Evolutionary conservation across 2,329 filamentous ascomycete species (phyloP).

Genomic region (Dactylellina haptotyla): DNA sequence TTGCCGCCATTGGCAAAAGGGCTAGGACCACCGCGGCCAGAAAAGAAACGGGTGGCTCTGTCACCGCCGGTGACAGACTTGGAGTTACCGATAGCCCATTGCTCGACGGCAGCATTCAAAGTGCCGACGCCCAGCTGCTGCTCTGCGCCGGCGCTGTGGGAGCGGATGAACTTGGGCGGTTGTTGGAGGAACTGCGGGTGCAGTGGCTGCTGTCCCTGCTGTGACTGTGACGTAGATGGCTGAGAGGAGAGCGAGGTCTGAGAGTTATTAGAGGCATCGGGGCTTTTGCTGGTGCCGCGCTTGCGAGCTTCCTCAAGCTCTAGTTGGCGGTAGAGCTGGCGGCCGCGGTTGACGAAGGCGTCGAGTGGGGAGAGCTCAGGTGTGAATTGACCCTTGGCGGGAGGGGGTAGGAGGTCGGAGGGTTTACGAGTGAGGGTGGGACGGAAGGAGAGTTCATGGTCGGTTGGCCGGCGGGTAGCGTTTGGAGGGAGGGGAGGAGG

Average conservation of each 20-base stretch:
- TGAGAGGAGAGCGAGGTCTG: slow-evolving; percentile 14
- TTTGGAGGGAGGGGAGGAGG: slow-evolving; percentile 16
- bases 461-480: slow-evolving; percentile 38
- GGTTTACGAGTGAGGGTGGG: slow-evolving; percentile 42
- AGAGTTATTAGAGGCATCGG: slow-evolving; percentile 25
- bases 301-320: slow-evolving; percentile 63
- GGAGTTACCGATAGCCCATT: slow-evolving; percentile 51
- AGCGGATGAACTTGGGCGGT: slow-evolving; percentile 48
- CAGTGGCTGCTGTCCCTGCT: slow-evolving; percentile 3
- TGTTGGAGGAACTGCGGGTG: slow-evolving; percentile 44
- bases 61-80: slow-evolving; percentile 43
- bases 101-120: slow-evolving; percentile 46
- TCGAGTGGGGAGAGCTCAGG: slow-evolving; percentile 93
- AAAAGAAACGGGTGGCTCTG: slow-evolving; percentile 43
- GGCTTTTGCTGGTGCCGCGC: slow-evolving; percentile 35
- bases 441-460: slow-evolving; percentile 47
- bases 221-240: neutral
- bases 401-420: slow-evolving; percentile 46
- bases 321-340: slow-evolving; percentile 85
- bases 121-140: slow-evolving; percentile 44
- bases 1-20: slow-evolving; percentile 30
- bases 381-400: slow-evolving; percentile 73
- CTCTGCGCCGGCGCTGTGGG: slow-evolving; percentile 51
- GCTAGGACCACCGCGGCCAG: slow-evolving; percentile 14
- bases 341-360: slow-evolving; percentile 91